A percentile compares a stretch with the other conserved stretches of the same genome.
These are phyloP conservation scores for Colletotrichum higginsianum DNA, from an alignment of 2,329 filamentous ascomycete genomes.

Conservation along the genomic window DNA sequence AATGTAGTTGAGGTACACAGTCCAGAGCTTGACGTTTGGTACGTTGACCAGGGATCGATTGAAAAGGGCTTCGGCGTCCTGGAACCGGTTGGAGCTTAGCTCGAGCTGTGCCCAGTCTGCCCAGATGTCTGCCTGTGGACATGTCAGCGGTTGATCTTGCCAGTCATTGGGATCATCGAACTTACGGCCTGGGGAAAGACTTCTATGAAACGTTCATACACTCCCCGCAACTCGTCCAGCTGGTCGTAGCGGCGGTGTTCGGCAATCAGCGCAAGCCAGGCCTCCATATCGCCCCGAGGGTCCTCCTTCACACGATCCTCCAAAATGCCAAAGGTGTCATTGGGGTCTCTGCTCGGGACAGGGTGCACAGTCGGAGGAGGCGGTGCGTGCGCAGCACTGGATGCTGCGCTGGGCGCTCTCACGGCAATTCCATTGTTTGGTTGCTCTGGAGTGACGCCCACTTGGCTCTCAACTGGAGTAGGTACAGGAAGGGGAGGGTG, in stretches of 20 bases:
- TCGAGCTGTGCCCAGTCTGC: conserved; percentile 92
- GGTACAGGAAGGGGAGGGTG: conserved; percentile 27
- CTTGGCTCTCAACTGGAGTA: conserved; percentile 38
- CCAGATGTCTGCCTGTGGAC: conserved; percentile 89
- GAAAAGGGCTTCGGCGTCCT: conserved; percentile 87
- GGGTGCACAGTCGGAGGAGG: conserved; percentile 44
- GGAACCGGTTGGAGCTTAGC: conserved; percentile 86
- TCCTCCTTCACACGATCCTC: conserved; percentile 95
- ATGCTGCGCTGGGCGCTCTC: conserved; percentile 51
- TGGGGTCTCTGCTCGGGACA: conserved; percentile 59
- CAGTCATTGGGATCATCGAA: conserved; percentile 45
- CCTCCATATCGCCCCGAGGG: conserved; percentile 90
- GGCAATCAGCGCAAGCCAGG: conserved; percentile 89
- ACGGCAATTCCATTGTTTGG: conserved; percentile 44
- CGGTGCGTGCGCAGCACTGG: conserved; percentile 58
- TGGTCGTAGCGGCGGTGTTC: conserved; percentile 88
- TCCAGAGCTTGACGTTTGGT: conserved; percentile 90
- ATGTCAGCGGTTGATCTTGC: conserved; percentile 51
- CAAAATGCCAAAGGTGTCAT: conserved; percentile 83
- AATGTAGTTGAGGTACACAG: conserved; percentile 94
- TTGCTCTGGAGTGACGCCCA: conserved; percentile 38
- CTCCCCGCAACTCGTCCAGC: conserved; percentile 82
- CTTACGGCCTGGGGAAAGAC: conserved; percentile 93
- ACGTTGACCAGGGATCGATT: conserved; percentile 83
- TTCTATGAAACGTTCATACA: conserved; percentile 89